Evolutionary conservation across 352 stramenopile species (phyloP).

Genomic region (Globisporangium abappressorium): DNA sequence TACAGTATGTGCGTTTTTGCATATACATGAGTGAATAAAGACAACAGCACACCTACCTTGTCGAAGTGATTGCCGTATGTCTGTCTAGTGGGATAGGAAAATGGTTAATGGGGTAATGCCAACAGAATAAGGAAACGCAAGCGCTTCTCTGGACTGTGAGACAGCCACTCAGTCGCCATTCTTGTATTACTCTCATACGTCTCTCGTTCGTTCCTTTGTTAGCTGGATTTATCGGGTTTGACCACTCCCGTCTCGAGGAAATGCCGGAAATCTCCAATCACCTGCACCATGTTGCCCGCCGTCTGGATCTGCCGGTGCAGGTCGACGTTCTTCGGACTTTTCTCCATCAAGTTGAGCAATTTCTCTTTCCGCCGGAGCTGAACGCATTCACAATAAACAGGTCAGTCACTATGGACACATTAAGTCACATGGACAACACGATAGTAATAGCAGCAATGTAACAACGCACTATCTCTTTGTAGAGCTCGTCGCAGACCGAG

Average conservation of each 20-base stretch:
- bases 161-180: background rate
- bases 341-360: conserved; percentile 83
- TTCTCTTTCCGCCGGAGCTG: conserved; percentile 83
- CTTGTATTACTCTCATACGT: background rate
- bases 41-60: background rate
- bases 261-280: conserved; percentile 79
- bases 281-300: conserved; percentile 75
- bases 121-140: background rate
- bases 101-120: background rate
- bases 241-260: conserved; percentile 73
- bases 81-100: background rate
- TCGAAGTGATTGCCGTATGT: background rate
- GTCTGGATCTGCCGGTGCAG: conserved; percentile 85
- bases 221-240: conserved; percentile 27
- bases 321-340: conserved; percentile 79
- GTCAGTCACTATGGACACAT: background rate
- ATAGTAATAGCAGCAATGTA: background rate
- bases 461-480: conserved; percentile 80
- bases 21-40: conserved; percentile 5
- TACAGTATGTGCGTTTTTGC: conserved; percentile 1
- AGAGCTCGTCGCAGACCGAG: conserved; percentile 84
- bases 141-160: background rate
- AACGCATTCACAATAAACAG: conserved; percentile 11
- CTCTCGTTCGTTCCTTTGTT: background rate
- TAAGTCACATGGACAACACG: background rate